Evolutionary conservation across 768 basidiomycete species (phyloP).

Genomic region (Xerocomellus amylosporus): DNA sequence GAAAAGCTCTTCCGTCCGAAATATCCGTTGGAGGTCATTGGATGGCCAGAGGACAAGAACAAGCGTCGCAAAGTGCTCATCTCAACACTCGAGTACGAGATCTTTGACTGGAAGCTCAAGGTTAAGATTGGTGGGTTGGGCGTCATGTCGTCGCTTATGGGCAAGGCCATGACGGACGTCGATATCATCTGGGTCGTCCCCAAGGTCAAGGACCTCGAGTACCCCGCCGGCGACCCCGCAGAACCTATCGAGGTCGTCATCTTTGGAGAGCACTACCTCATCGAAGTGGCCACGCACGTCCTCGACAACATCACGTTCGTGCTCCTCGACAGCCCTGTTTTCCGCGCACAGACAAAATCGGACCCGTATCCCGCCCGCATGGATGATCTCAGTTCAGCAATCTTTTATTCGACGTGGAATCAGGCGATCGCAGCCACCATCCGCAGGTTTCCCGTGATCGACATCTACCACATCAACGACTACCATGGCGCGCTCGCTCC

Average conservation of each 20-base stretch:
- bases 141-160: slow-evolving; percentile 98
- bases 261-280: slow-evolving; percentile 92
- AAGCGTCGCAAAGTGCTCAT: slow-evolving; percentile 92
- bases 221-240: slow-evolving; percentile 85
- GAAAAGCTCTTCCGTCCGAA: slow-evolving; percentile 75
- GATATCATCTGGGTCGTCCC: slow-evolving; percentile 93
- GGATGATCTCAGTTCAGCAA: slow-evolving; percentile 95
- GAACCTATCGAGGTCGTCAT: slow-evolving; percentile 96
- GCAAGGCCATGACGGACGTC: slow-evolving; percentile 96
- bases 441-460: slow-evolving; percentile 79
- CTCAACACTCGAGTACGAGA: slow-evolving; percentile 91
- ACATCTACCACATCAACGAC: slow-evolving; percentile 94
- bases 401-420: slow-evolving; percentile 98
- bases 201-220: slow-evolving; percentile 93
- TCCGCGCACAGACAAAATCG: slow-evolving; percentile 93
- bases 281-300: slow-evolving; percentile 91
- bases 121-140: slow-evolving; percentile 97
- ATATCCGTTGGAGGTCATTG: slow-evolving; percentile 69
- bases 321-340: slow-evolving; percentile 91
- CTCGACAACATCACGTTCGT: slow-evolving; percentile 96
- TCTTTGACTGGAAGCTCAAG: slow-evolving; percentile 96
- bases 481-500: slow-evolving; percentile 92
- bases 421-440: slow-evolving; percentile 93
- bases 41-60: slow-evolving; percentile 94
- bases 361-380: slow-evolving; percentile 96